phyloP scores from a whole-genome alignment of 1,284 basidiomycete genomes.

The Cryptococcus sp. region DNA sequence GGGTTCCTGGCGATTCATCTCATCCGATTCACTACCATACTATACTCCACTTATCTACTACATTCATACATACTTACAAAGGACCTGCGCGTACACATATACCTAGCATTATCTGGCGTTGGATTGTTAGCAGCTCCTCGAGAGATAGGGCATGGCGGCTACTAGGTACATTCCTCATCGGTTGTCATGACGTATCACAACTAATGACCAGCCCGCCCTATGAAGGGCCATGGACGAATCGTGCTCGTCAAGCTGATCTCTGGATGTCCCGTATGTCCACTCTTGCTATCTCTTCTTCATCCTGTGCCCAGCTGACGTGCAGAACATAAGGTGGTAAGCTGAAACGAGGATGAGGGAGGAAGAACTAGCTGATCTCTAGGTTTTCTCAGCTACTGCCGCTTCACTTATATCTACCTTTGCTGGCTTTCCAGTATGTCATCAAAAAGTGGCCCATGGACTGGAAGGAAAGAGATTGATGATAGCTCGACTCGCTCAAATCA shows the following conservation, averaged over 20 bases:
- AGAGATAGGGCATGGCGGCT: too few relatives aligned
- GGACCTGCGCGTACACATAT: too few relatives aligned
- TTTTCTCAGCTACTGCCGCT: slow-evolving; percentile 46
- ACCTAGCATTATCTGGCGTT: too few relatives aligned
- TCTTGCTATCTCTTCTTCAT: background rate
- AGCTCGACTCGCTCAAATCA: slow-evolving; percentile 86
- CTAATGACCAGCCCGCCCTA: too few relatives aligned
- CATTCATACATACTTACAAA: too few relatives aligned
- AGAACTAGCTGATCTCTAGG: slow-evolving; percentile 12
- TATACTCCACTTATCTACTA: too few relatives aligned
- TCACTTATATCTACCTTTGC: slow-evolving; percentile 48
- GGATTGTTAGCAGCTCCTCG: too few relatives aligned
- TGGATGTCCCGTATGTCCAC: slow-evolving; percentile 34
- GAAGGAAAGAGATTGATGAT: slow-evolving; percentile 1
- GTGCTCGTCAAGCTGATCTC: slow-evolving; percentile 23
- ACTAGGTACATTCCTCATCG: too few relatives aligned
- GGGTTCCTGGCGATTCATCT: too few relatives aligned
- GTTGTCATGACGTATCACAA: too few relatives aligned
- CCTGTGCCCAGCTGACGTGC: slow-evolving; percentile 3
- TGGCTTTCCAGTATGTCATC: slow-evolving; percentile 45
- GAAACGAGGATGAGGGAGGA: background rate
- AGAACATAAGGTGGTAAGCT: slow-evolving; percentile 39
- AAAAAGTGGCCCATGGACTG: background rate
- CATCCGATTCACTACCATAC: too few relatives aligned
- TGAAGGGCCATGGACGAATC: slow-evolving; percentile 27